Evolutionary conservation across 257 asterid genomes (phyloP).

Genomic region (Fraxinus cuspidata): DNA sequence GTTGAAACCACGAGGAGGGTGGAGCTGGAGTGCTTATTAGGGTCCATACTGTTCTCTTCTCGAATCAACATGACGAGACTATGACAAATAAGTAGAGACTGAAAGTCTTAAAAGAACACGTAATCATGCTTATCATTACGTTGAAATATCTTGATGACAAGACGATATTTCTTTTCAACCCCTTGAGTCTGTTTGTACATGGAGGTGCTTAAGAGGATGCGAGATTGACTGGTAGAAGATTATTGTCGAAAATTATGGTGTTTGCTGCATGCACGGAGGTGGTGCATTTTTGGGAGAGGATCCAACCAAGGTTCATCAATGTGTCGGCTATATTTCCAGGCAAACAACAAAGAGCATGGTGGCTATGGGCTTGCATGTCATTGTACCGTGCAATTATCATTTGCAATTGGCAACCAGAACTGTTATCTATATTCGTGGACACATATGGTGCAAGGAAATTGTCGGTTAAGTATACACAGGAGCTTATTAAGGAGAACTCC

Average conservation of each 20-base stretch:
- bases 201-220: conserved; percentile 23
- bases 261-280: conserved; percentile 29
- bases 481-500: conserved; percentile 27
- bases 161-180: conserved; percentile 6
- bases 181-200: not conserved
- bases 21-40: conserved; percentile 25
- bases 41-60: conserved; percentile 25
- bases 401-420: conserved; percentile 32
- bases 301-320: conserved; percentile 29
- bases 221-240: conserved; percentile 30
- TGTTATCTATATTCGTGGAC: conserved; percentile 29
- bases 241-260: conserved; percentile 24
- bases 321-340: conserved; percentile 28
- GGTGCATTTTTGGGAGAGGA: conserved; percentile 30
- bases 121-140: conserved; percentile 2
- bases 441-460: conserved; percentile 30
- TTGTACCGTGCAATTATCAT: conserved; percentile 28
- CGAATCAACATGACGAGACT: conserved; percentile 25
- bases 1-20: conserved; percentile 23
- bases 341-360: conserved; percentile 35
- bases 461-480: conserved; percentile 16
- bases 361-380: conserved; percentile 29
- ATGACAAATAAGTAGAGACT: conserved; percentile 3
- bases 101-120: conserved; percentile 10
- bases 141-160: conserved; percentile 17